A percentile compares a stretch with the other conserved stretches of the same genome.
phyloP scores from a whole-genome alignment of 768 basidiomycete genomes.

The Kwoniella heveanensis region DNA sequence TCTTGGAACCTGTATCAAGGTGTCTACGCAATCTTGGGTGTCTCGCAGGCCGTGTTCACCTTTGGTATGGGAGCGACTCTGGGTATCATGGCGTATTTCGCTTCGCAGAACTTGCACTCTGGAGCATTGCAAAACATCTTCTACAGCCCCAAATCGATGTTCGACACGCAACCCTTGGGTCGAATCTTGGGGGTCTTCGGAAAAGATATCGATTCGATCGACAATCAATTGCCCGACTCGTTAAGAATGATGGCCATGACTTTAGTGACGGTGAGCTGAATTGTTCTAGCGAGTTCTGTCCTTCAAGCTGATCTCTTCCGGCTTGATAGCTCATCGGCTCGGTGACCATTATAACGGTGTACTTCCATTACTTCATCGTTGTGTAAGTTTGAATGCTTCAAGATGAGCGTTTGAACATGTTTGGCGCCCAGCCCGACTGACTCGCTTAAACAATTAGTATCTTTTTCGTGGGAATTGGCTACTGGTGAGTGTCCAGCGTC shows the following conservation, averaged over 20 bases:
- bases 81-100: conserved; percentile 65
- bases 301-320: not conserved
- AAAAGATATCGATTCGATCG: conserved; percentile 54
- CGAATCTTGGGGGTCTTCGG: conserved; percentile 51
- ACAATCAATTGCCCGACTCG: conserved; percentile 50
- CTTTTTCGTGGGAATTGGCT: conserved; percentile 41
- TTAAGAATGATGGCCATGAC: conserved; percentile 61
- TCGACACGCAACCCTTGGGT: conserved; percentile 37
- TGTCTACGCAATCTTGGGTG: conserved; percentile 66
- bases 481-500: conserved; percentile 24
- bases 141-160: conserved; percentile 62
- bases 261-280: conserved; percentile 62
- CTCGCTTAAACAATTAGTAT: conserved; percentile 21
- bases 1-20: conserved; percentile 67
- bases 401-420: not conserved
- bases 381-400: conserved; percentile 25
- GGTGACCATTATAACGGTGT: conserved; percentile 50
- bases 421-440: not conserved
- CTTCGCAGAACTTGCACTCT: conserved; percentile 68
- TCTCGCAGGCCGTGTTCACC: conserved; percentile 65
- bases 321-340: conserved; percentile 34
- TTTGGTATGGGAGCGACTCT: conserved; percentile 65
- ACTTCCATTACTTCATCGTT: conserved; percentile 49
- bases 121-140: conserved; percentile 65
- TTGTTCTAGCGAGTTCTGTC: not conserved